These are phyloP conservation scores for Naganishia sp. DNA, from an alignment of 1,284 basidiomycete species.

Conservation along the genomic window DNA sequence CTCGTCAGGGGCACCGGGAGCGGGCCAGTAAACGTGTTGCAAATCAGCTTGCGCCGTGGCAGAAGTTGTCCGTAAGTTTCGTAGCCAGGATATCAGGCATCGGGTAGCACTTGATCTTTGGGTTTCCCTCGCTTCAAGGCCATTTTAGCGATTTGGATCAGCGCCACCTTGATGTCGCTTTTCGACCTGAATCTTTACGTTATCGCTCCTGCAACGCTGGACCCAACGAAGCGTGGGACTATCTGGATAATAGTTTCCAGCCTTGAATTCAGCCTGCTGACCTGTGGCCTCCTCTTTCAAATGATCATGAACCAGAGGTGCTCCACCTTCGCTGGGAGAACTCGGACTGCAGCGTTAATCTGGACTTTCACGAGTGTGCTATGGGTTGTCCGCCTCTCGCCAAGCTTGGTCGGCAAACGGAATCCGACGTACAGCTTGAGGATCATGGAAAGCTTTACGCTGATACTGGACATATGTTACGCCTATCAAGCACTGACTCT, in stretches of 20 bases:
- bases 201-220: neutral
- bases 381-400: constrained; percentile 6
- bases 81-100: neutral
- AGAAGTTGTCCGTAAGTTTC: neutral
- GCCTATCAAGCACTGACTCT: constrained; percentile 12
- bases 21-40: constrained; percentile 5
- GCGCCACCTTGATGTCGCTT: neutral
- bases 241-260: neutral
- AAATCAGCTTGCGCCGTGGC: neutral
- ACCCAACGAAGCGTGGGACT: neutral
- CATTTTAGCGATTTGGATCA: neutral
- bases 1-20: neutral
- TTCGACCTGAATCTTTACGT: constrained; percentile 7
- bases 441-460: neutral
- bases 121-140: neutral
- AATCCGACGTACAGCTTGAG: constrained; percentile 13
- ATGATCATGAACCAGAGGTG: constrained; percentile 10
- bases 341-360: constrained; percentile 1
- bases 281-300: constrained; percentile 5
- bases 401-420: constrained; percentile 9
- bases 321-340: constrained; percentile 8
- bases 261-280: constrained; percentile 4
- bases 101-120: too few relatives aligned
- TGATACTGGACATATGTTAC: neutral
- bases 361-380: neutral